Base-by-base conservation (phyloP, 208 protist genomes). In the Endotrypanum monterogeii region DNA sequence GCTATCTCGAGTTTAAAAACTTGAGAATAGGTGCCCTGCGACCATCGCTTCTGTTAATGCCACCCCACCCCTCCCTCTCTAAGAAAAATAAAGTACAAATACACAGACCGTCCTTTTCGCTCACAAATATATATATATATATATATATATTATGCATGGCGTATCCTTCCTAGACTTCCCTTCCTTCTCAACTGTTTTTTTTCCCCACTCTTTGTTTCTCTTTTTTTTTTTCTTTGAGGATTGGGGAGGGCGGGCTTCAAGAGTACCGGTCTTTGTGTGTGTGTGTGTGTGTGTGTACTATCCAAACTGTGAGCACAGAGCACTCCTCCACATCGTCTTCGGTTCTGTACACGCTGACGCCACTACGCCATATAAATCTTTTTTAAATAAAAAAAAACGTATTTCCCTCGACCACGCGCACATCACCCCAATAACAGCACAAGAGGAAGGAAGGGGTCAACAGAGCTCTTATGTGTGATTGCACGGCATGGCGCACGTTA, bases 401-500 rank as follows among this genome's bases (percentile, higher is more conserved):
- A 30, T 39, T 51, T 35, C 41, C 1, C 28, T 62, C 57, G 16
- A 28, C 57, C 37, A 25, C 6, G 2, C 60, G 44, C 60, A 28
- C 14, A 30, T 23, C 20, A 16, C 35, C 28, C 11, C 7, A 11
- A 48, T 7, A 57, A 28, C 5, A 57, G 9, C 5, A 23, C 44
- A 4, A 51, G 16, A 69, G 18, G 39, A 3, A 54, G 58, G n/a
- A 8, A 58, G 30, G 18, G 48, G 16, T 20, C 16, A 32, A 60
- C 30, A 41, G 50, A 48, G 30, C 46, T 25, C 54, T 54, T 52
- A 57, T 50, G 41, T 56, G 41, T 16, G 44, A 6, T 23, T 44
- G 54, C 46, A 58, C 54, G 4, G 37, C 73, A 85, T 88, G 80
- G 74, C 83, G 18, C 75, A 88, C 30, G 57, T 78, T 16, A 78